Evolutionary conservation across 2,329 filamentous ascomycete genomes (phyloP).

Genomic region (Myriosclerotinia scirpicola): DNA sequence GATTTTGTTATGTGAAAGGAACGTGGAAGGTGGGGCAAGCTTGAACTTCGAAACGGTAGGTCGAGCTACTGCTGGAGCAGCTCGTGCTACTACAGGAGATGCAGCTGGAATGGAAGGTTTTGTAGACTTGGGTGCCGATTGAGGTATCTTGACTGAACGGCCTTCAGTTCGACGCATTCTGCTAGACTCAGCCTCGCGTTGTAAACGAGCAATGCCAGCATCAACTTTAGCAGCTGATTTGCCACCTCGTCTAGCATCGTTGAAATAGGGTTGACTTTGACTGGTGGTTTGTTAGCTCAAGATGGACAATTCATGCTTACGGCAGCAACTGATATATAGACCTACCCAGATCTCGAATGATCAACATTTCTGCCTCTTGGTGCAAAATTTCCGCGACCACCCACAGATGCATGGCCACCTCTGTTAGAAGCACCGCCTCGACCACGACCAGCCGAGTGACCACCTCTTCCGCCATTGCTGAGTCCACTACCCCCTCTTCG

Average conservation of each 20-base stretch:
- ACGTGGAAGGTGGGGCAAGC: conserved; percentile 1
- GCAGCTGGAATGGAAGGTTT: background rate
- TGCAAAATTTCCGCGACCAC: background rate
- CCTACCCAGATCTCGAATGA: conserved; percentile 4
- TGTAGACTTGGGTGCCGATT: background rate
- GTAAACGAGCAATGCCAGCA: conserved; percentile 19
- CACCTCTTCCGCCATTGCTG: conserved; percentile 23
- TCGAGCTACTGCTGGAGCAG: background rate
- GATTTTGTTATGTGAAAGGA: conserved; percentile 10
- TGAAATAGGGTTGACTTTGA: background rate
- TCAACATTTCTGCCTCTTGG: background rate
- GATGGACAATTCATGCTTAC: background rate
- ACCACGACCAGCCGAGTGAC: conserved; percentile 4
- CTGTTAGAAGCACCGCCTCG: conserved; percentile 15
- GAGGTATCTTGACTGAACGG: background rate
- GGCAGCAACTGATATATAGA: background rate
- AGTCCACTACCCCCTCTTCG: conserved; percentile 25
- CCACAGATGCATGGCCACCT: conserved; percentile 10
- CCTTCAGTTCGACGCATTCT: conserved; percentile 5
- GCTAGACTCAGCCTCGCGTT: conserved; percentile 6
- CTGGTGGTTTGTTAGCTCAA: conserved; percentile 4
- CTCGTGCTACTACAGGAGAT: background rate
- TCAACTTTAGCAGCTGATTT: conserved; percentile 8
- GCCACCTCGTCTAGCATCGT: conserved; percentile 11
- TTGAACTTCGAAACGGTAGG: conserved; percentile 7